Evolutionary conservation across 1,284 basidiomycete genomes (phyloP).

Genomic region (Trichosporon faecale): DNA sequence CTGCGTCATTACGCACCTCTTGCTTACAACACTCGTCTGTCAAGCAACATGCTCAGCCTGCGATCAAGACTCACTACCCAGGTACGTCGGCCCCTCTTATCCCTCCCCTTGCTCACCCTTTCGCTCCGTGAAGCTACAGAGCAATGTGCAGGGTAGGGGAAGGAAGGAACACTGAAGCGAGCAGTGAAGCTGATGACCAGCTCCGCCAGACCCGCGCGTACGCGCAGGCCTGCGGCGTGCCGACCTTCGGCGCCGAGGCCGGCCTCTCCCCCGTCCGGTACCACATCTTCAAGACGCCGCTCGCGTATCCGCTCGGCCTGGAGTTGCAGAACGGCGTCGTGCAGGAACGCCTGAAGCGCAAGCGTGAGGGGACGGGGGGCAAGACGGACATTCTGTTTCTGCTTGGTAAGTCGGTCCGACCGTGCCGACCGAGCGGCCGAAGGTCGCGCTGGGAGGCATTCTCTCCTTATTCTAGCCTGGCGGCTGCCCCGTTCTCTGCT

Average conservation of each 20-base stretch:
- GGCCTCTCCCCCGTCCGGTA: conserved; percentile 63
- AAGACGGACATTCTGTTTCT: conserved; percentile 56
- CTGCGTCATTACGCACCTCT: background rate
- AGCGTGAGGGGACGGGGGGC: conserved; percentile 28
- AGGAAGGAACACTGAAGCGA: background rate
- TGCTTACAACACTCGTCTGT: background rate
- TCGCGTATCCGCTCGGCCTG: conserved; percentile 69
- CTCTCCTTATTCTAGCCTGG: too few species aligned
- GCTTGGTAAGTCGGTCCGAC: conserved; percentile 46
- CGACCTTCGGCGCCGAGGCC: background rate
- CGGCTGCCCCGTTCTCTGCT: too few species aligned
- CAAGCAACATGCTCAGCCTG: background rate
- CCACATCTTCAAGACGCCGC: conserved; percentile 68
- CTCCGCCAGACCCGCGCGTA: background rate
- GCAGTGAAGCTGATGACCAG: background rate
- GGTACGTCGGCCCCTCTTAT: background rate
- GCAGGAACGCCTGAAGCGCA: conserved; percentile 57
- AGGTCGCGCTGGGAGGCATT: too few species aligned
- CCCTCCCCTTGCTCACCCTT: background rate
- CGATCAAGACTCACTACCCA: background rate
- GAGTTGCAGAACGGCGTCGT: conserved; percentile 69
- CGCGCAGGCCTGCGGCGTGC: background rate
- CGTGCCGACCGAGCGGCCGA: background rate
- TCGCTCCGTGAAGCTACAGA: too few species aligned
- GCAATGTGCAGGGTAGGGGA: too few species aligned